phyloP scores from a whole-genome alignment of 345 rosid species.

The Salix purpurea region DNA sequence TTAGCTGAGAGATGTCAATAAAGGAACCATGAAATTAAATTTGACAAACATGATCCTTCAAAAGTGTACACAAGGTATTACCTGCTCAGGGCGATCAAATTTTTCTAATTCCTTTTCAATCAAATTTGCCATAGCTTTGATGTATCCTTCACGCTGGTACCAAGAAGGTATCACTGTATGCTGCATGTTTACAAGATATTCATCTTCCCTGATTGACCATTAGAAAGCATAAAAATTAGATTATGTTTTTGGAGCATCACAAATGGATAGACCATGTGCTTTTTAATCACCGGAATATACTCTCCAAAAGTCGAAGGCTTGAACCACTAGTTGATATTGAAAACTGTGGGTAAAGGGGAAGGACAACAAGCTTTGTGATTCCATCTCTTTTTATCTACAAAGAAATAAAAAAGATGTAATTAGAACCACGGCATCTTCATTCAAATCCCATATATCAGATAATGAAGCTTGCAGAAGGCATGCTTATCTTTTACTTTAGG shows the following conservation, averaged over 20 bases:
- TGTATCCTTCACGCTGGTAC: constrained; percentile 98
- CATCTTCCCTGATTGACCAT: constrained; percentile 71
- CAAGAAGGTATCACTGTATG: constrained; percentile 98
- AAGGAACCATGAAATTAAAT: background rate
- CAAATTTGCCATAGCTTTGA: constrained; percentile 78
- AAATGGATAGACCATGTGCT: background rate
- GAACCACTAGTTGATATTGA: constrained; percentile 99
- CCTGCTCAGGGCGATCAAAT: constrained; percentile 72
- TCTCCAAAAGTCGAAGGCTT: constrained; percentile 92
- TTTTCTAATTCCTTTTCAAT: constrained; percentile 67
- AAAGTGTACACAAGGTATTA: constrained; percentile 14
- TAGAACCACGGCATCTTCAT: background rate
- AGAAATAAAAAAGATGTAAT: background rate
- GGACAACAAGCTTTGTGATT: constrained; percentile 89
- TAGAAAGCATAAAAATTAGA: constrained; percentile 19
- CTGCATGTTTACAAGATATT: constrained; percentile 95
- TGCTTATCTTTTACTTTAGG: too few species aligned
- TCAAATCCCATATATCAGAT: background rate
- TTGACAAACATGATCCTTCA: background rate
- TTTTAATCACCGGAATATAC: constrained; percentile 68
- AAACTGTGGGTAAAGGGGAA: constrained; percentile 98
- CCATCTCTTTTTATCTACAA: constrained; percentile 83
- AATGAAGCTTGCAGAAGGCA: background rate
- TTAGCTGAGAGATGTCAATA: background rate
- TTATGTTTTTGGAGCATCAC: background rate